Evolutionary conservation across 257 asterid species (phyloP).

Genomic region (Rhazya stricta): DNA sequence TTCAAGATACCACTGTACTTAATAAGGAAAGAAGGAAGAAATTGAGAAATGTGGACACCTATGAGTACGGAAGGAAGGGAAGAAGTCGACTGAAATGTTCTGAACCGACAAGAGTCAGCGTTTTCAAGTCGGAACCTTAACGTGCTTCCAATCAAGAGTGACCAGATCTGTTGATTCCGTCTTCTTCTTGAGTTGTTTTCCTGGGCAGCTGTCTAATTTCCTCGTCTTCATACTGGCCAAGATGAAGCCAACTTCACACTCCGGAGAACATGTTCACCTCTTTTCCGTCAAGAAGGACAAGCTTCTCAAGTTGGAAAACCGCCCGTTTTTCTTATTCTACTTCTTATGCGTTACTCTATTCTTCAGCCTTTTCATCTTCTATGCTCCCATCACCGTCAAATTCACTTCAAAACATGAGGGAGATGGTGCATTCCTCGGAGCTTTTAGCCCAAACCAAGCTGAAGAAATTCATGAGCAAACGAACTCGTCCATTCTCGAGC

Average conservation of each 20-base stretch:
- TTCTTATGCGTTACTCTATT: not conserved
- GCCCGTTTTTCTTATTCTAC: not conserved
- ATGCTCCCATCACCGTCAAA: not conserved
- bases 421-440: not conserved
- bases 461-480: not conserved
- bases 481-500: not conserved
- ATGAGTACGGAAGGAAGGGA: not conserved
- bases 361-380: not conserved
- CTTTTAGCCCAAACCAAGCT: not conserved
- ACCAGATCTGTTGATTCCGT: not conserved
- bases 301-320: not conserved
- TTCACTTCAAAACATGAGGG: not conserved
- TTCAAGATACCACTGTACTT: too few relatives aligned
- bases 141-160: not conserved
- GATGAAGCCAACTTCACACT: slow-evolving; percentile 3
- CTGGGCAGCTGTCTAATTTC: not conserved
- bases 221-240: not conserved
- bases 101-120: not conserved
- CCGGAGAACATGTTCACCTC: not conserved
- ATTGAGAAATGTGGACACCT: not conserved
- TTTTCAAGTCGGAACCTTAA: not conserved
- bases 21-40: not conserved
- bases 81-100: too few relatives aligned
- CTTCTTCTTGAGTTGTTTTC: not conserved
- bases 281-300: not conserved